Evolutionary conservation across 2,329 filamentous ascomycete genomes (phyloP).

Genomic region (Cladorrhinum sp.): DNA sequence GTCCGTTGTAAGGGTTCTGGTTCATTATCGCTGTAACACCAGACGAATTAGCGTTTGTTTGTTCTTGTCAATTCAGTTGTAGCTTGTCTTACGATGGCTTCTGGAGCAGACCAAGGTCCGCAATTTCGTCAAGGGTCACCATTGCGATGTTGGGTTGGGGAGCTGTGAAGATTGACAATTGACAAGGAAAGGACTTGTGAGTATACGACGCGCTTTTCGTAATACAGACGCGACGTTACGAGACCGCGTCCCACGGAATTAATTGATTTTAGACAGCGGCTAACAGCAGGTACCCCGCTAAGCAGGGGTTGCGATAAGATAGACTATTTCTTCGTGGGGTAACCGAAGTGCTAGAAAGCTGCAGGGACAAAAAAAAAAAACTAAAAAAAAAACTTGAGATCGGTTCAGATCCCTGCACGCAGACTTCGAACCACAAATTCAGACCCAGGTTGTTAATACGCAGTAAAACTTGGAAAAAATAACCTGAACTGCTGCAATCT

Average conservation of each 20-base stretch:
- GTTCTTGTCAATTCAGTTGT: slow-evolving; percentile 12
- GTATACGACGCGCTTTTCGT: not conserved
- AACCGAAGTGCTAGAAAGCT: slow-evolving; percentile 7
- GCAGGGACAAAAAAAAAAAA: slow-evolving; percentile 26
- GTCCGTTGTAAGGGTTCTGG: slow-evolving; percentile 45
- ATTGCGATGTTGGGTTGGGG: slow-evolving; percentile 32
- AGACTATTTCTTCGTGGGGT: slow-evolving; percentile 21
- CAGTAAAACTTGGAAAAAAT: not conserved
- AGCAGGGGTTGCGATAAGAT: slow-evolving; percentile 24
- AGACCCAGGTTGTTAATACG: not conserved
- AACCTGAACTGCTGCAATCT: not conserved
- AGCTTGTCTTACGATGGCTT: slow-evolving; percentile 45
- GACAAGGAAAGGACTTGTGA: not conserved
- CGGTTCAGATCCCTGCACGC: slow-evolving; percentile 13
- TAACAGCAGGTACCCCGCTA: slow-evolving; percentile 19
- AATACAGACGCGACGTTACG: slow-evolving; percentile 18
- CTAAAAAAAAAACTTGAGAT: slow-evolving; percentile 25
- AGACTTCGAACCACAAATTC: not conserved
- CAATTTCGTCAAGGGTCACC: slow-evolving; percentile 43
- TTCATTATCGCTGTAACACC: slow-evolving; percentile 34
- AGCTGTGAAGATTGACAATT: not conserved
- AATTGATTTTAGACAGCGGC: slow-evolving; percentile 17
- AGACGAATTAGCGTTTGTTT: slow-evolving; percentile 15
- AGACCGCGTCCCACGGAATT: slow-evolving; percentile 1
- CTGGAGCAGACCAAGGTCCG: slow-evolving; percentile 42